These are phyloP conservation scores for Stagonosporopsis vannaccii DNA, from an alignment of 2,329 filamentous ascomycete genomes.

Conservation along the genomic window DNA sequence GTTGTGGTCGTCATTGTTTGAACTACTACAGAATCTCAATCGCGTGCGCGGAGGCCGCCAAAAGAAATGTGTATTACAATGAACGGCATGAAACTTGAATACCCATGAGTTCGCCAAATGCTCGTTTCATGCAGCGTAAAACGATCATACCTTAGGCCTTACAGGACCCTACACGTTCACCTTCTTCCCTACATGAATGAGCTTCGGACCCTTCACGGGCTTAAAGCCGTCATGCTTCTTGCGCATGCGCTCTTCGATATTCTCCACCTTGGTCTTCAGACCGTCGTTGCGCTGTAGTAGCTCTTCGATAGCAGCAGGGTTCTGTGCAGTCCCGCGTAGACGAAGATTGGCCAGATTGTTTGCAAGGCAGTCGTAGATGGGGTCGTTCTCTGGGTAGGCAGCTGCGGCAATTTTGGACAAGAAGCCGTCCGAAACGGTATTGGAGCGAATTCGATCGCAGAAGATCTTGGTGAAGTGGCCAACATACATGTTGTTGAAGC, in stretches of 20 bases:
- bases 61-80: not conserved
- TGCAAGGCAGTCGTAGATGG: conserved; percentile 37
- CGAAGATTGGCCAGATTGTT: conserved; percentile 33
- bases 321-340: not conserved
- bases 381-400: conserved; percentile 30
- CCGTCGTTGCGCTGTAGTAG: conserved; percentile 13
- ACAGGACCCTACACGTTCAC: not conserved
- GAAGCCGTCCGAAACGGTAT: conserved; percentile 20
- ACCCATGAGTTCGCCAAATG: not conserved
- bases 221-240: not conserved
- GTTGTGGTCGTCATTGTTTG: too few relatives aligned
- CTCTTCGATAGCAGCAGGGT: conserved; percentile 7
- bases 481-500: conserved; percentile 40
- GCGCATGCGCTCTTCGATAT: conserved; percentile 18
- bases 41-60: not conserved
- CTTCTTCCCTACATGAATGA: not conserved
- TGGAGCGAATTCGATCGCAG: conserved; percentile 38
- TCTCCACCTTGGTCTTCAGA: conserved; percentile 16
- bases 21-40: not conserved
- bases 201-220: not conserved
- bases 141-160: too few relatives aligned
- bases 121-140: not conserved
- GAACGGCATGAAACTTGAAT: not conserved
- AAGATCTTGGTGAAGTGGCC: conserved; percentile 40
- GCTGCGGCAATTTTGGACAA: conserved; percentile 29